Base-by-base conservation (phyloP, 2,329 filamentous ascomycete genomes). In the Trichoderma sp. region DNA sequence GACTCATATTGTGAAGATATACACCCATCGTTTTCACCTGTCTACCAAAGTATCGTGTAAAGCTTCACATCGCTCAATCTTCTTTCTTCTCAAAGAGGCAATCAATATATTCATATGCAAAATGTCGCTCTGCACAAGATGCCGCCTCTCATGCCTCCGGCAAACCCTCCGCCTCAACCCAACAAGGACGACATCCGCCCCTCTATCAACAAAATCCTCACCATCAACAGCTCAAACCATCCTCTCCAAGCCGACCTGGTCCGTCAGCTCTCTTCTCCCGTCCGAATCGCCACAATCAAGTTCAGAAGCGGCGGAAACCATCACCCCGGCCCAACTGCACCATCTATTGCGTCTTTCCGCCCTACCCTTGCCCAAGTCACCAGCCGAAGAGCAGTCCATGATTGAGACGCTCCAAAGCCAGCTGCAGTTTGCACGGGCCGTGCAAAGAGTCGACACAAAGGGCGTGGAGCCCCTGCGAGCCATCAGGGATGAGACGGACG, bases 281-380 rank as follows among this genome's bases (percentile, higher is more conserved):
- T 67, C 73, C 19, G 44, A 71, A 59, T 54, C 75, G 61, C 64
- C 34, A 1, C 34, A 14, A 14, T 39, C 34, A 5, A 14, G 75
- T 63, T 52, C 62, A 24, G 28, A 66, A 45, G 43, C 75, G 51
- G 19, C 71, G 71, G 73, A 81, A 57, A 76, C 76, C 64, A 83
- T 96, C 67, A 88, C 89, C 0, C 80, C 87, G 0, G 74, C 85
- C 51, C 88, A 92, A 75, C 84, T 98, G 0, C 87, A 86, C 71
- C 94, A 97, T 76, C 87, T 98, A 10, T 88, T 97, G 43, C 90
- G 91, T 19, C 88, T 98, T 45, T 96, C 93, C 4, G 93, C 94
- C 15, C 88, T 99, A 0, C 93, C 94, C 0, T 83, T 83, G 1
- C 93, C 94, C 0, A 78, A 82, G 19, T 82, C 82, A 2, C 69